Evolutionary conservation across 2,329 filamentous ascomycete genomes (phyloP).

Genomic region (Dactylonectria macrodidyma): DNA sequence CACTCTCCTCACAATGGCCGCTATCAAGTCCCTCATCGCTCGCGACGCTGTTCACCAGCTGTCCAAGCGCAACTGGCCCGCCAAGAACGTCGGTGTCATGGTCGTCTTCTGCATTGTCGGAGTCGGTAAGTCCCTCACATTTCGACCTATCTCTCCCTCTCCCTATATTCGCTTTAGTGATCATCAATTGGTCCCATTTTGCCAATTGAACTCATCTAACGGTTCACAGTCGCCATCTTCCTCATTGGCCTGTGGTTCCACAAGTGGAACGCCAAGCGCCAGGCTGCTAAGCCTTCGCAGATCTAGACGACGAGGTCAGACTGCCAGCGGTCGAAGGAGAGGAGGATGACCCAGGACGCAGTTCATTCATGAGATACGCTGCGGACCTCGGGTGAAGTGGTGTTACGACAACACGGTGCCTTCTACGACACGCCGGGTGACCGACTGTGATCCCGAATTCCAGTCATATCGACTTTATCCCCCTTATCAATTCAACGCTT

Average conservation of each 20-base stretch:
- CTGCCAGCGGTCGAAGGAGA: slow-evolving; percentile 36
- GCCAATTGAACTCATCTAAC: slow-evolving; percentile 34
- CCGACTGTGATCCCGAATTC: slow-evolving; percentile 49
- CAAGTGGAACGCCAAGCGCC: slow-evolving; percentile 53
- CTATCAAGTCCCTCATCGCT: slow-evolving; percentile 55
- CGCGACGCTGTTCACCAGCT: slow-evolving; percentile 57
- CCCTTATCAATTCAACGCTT: slow-evolving; percentile 26
- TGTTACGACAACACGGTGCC: slow-evolving; percentile 43
- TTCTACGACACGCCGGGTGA: slow-evolving; percentile 50
- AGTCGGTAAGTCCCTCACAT: slow-evolving; percentile 50
- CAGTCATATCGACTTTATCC: slow-evolving; percentile 45
- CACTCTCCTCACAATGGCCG: slow-evolving; percentile 57
- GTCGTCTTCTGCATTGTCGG: slow-evolving; percentile 62
- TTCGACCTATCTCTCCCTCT: not conserved
- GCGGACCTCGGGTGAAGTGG: slow-evolving; percentile 40
- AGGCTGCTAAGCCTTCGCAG: slow-evolving; percentile 51
- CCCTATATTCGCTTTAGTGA: not conserved
- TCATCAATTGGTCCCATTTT: too few relatives aligned
- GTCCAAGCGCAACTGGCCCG: slow-evolving; percentile 60
- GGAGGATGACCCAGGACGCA: slow-evolving; percentile 44
- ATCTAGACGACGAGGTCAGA: slow-evolving; percentile 35
- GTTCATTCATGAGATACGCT: slow-evolving; percentile 38
- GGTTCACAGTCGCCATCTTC: slow-evolving; percentile 50
- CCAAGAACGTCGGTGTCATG: slow-evolving; percentile 57
- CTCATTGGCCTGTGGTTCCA: slow-evolving; percentile 51